phyloP scores from a whole-genome alignment of 345 rosid species.

The Firmiana major region DNA sequence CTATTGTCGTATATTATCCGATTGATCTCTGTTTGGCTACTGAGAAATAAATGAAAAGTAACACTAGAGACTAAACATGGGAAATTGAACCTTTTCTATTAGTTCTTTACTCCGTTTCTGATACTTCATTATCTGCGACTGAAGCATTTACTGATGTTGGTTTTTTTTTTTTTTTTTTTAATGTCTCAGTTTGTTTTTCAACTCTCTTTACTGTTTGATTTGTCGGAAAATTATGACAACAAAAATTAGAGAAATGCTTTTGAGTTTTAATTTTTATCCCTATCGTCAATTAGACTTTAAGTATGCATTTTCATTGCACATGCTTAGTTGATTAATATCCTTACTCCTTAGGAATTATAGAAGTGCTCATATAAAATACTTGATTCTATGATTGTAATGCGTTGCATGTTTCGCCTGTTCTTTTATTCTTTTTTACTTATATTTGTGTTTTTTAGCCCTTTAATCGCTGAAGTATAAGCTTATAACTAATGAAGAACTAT shows the following conservation, averaged over 20 bases:
- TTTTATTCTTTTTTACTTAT: background rate
- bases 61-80: background rate
- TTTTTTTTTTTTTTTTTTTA: no score
- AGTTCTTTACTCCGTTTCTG: background rate
- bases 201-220: background rate
- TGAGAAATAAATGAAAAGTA: background rate
- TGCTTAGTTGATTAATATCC: background rate
- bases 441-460: background rate
- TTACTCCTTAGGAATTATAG: background rate
- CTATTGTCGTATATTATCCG: background rate
- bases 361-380: background rate
- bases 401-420: background rate
- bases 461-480: background rate
- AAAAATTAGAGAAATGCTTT: background rate
- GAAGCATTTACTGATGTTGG: background rate
- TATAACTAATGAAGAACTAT: background rate
- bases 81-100: background rate
- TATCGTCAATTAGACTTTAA: background rate
- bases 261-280: no score
- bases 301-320: background rate
- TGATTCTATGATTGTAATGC: background rate
- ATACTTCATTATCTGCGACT: background rate
- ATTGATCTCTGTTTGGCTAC: conserved; percentile 7
- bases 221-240: background rate
- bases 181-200: background rate